Evolutionary conservation across 2,329 filamentous ascomycete species (phyloP).

Genomic region (Coniochaeta prunicola): DNA sequence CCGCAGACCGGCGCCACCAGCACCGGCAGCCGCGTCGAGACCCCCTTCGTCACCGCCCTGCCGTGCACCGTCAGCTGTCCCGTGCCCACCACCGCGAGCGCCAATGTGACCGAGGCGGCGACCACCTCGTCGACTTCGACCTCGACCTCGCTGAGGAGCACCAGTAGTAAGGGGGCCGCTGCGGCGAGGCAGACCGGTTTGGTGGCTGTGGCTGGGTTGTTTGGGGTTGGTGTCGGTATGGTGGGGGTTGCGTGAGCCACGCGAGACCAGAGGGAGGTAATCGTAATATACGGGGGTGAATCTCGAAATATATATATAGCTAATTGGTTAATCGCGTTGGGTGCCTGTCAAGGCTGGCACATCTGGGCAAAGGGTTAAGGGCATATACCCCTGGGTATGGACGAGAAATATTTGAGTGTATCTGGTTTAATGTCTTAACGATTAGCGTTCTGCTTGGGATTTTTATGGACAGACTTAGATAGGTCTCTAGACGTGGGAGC

Average conservation of each 20-base stretch:
- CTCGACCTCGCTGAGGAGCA: not conserved
- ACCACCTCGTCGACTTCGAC: not conserved
- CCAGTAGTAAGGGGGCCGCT: not conserved
- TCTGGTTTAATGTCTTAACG: not conserved
- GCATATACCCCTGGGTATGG: not conserved
- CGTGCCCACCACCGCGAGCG: conserved; percentile 18
- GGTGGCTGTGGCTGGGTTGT: not conserved
- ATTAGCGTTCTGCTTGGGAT: not conserved
- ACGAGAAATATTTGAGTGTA: not conserved
- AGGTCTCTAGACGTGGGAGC: not conserved
- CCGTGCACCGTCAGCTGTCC: conserved; percentile 34
- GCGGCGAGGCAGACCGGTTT: not conserved
- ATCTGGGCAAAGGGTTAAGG: not conserved
- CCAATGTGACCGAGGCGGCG: conserved; percentile 2
- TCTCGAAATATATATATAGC: not conserved
- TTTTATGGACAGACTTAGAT: not conserved
- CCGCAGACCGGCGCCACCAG: conserved; percentile 11
- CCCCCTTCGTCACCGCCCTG: conserved; percentile 32
- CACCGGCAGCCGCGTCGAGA: conserved; percentile 9
- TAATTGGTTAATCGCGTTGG: not conserved
- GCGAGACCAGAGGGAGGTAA: not conserved
- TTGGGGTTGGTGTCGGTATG: conserved; percentile 1
- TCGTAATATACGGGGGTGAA: not conserved
- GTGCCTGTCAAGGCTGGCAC: too few species aligned
- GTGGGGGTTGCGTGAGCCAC: not conserved